Percentiles rank a stretch among this genome's conserved stretches.
These are phyloP conservation scores for Penicillium paradoxum DNA, from an alignment of 495 filamentous ascomycete genomes.

Conservation along the genomic window DNA sequence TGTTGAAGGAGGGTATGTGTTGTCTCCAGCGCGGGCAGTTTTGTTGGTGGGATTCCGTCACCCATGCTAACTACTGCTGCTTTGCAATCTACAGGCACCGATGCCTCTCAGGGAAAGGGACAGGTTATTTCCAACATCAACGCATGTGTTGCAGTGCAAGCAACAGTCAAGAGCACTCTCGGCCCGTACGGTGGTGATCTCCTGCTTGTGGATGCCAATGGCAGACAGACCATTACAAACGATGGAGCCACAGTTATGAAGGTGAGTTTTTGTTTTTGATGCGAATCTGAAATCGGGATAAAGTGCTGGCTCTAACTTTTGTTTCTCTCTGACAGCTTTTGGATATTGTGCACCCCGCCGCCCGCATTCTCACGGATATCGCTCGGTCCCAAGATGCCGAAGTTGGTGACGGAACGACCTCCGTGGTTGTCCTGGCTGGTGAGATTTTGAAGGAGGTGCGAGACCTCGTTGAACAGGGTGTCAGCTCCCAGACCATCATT, in stretches of 20 bases:
- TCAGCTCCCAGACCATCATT: conserved; percentile 95
- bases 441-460: conserved; percentile 95
- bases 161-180: conserved; percentile 88
- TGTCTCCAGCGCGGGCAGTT: conserved; percentile 26
- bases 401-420: conserved; percentile 96
- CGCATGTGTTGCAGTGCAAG: conserved; percentile 94
- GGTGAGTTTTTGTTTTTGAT: conserved; percentile 46
- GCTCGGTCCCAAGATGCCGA: conserved; percentile 98
- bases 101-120: conserved; percentile 92
- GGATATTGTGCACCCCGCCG: conserved; percentile 96
- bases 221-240: conserved; percentile 95
- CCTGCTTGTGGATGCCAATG: conserved; percentile 91
- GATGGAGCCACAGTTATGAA: conserved; percentile 99
- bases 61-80: conserved; percentile 19
- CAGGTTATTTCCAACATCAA: conserved; percentile 99
- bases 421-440: conserved; percentile 90
- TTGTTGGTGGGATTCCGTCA: conserved; percentile 23
- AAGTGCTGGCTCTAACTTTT: conserved; percentile 14
- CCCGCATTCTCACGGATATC: conserved; percentile 96
- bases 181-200: conserved; percentile 98
- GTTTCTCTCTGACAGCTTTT: conserved; percentile 58
- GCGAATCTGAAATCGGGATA: neutral
- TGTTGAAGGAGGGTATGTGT: conserved; percentile 89
- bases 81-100: conserved; percentile 63
- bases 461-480: conserved; percentile 91